Evolutionary conservation across 257 asterid genomes (phyloP).

Genomic region (Solanum medicagineum): DNA sequence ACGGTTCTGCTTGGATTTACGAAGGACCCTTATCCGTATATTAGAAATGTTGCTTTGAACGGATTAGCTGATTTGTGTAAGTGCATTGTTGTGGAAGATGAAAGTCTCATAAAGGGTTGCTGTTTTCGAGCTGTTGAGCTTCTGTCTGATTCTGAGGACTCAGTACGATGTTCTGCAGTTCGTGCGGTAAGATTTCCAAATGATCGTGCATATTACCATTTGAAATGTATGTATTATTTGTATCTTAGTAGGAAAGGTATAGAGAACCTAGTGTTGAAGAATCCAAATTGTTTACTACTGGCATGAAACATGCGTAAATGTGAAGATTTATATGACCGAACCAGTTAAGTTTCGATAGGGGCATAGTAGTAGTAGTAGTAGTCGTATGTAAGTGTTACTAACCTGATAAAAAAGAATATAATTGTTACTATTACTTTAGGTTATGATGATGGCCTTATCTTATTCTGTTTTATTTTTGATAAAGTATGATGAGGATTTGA

Average conservation of each 20-base stretch:
- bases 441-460: neutral
- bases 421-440: neutral
- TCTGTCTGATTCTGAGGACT: slow-evolving; percentile 60
- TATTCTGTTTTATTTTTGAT: neutral
- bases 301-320: neutral
- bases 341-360: neutral
- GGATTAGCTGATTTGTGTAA: slow-evolving; percentile 35
- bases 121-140: slow-evolving; percentile 72
- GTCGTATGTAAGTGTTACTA: neutral
- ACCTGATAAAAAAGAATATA: neutral
- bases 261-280: neutral
- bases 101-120: slow-evolving; percentile 41
- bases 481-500: neutral
- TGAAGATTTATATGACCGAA: neutral
- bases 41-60: slow-evolving; percentile 64
- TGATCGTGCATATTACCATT: neutral
- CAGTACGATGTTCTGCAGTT: slow-evolving; percentile 71
- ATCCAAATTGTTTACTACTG: neutral
- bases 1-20: slow-evolving; percentile 67
- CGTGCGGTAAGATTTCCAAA: slow-evolving; percentile 38
- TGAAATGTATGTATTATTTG: neutral
- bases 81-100: slow-evolving; percentile 42
- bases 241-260: neutral
- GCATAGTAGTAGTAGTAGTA: neutral
- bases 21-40: slow-evolving; percentile 73